These are phyloP conservation scores for Backusella psychrophila DNA, from an alignment of 192 early-diverging fungal genomes.

Conservation along the genomic window DNA sequence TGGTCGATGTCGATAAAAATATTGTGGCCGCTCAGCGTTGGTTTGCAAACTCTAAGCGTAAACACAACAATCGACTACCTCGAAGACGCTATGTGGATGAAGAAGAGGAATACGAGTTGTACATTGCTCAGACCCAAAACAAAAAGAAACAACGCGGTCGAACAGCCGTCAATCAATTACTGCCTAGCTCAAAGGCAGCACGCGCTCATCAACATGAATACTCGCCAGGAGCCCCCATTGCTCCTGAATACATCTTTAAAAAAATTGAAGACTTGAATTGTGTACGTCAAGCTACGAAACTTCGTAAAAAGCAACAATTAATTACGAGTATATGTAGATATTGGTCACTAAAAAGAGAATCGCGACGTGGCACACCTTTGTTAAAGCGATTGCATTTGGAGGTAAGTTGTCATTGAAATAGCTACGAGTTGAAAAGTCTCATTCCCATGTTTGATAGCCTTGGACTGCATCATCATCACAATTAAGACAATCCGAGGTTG, in stretches of 20 bases:
- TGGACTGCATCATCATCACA: slow-evolving; percentile 80
- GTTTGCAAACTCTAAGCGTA: slow-evolving; percentile 11
- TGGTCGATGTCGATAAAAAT: slow-evolving; percentile 41
- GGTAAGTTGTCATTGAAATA: slow-evolving; percentile 35
- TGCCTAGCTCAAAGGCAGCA: slow-evolving; percentile 53
- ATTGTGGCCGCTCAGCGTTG: slow-evolving; percentile 32
- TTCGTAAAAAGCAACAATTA: slow-evolving; percentile 52
- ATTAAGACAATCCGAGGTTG: slow-evolving; percentile 72
- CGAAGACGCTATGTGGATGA: slow-evolving; percentile 36
- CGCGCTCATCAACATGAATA: slow-evolving; percentile 63
- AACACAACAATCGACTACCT: slow-evolving; percentile 14
- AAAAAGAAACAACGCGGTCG: not conserved
- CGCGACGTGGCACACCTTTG: slow-evolving; percentile 89
- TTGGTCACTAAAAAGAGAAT: slow-evolving; percentile 93
- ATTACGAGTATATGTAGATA: slow-evolving; percentile 79
- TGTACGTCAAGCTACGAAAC: slow-evolving; percentile 13
- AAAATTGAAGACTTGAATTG: slow-evolving; percentile 40
- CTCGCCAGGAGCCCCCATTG: slow-evolving; percentile 56
- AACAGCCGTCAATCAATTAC: not conserved
- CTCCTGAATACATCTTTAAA: slow-evolving; percentile 58
- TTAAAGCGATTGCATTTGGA: slow-evolving; percentile 95
- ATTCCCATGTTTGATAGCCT: slow-evolving; percentile 48
- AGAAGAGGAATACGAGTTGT: slow-evolving; percentile 13
- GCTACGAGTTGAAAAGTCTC: not conserved
- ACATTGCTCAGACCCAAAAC: slow-evolving; percentile 6